Evolutionary conservation across 1,284 basidiomycete genomes (phyloP).

Genomic region (Neolentinus lepideus): DNA sequence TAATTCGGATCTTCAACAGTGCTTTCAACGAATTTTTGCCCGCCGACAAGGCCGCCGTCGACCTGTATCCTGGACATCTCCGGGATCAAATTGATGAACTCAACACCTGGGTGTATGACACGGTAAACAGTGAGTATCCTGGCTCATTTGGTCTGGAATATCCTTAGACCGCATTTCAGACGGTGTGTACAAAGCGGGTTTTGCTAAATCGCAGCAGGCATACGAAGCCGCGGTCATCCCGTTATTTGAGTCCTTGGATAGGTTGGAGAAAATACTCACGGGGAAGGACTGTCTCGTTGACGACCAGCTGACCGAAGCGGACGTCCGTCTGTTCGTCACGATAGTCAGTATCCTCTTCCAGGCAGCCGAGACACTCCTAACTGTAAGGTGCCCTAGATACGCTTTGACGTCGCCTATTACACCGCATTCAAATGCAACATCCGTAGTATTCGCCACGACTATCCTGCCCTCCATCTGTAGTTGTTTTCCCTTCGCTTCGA

Average conservation of each 20-base stretch:
- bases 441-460: conserved; percentile 70
- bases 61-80: conserved; percentile 74
- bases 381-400: conserved; percentile 28
- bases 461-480: conserved; percentile 72
- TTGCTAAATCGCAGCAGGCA: conserved; percentile 77
- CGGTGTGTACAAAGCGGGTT: conserved; percentile 87
- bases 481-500: conserved; percentile 12
- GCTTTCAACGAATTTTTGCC: conserved; percentile 74
- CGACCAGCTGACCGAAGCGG: conserved; percentile 82
- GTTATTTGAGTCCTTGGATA: conserved; percentile 76
- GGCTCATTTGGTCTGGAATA: neutral
- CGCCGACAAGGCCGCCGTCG: conserved; percentile 46
- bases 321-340: conserved; percentile 87
- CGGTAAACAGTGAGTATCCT: conserved; percentile 63
- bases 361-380: neutral
- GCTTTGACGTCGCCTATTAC: conserved; percentile 83
- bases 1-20: conserved; percentile 88
- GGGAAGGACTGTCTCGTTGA: conserved; percentile 84
- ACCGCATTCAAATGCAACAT: conserved; percentile 95
- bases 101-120: conserved; percentile 84
- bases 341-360: conserved; percentile 46
- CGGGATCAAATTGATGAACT: conserved; percentile 79
- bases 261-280: conserved; percentile 69
- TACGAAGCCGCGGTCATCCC: conserved; percentile 73
- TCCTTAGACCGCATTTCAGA: conserved; percentile 34